phyloP scores from a whole-genome alignment of 352 stramenopile species.

The Phytophthora foliorum region DNA sequence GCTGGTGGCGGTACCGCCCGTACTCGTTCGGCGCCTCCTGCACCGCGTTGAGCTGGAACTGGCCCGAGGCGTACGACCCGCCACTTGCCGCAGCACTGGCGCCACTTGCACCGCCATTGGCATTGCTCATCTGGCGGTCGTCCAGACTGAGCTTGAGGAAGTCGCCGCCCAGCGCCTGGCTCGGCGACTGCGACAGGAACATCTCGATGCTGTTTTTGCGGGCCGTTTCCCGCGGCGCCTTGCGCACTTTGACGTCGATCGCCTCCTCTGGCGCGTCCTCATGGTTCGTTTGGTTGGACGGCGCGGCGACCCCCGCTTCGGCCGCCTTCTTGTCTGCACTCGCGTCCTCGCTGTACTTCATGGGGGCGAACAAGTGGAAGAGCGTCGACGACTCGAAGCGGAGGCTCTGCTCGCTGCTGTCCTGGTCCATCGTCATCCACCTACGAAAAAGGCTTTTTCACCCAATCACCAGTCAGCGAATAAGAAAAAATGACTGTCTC shows the following conservation, averaged over 20 bases:
- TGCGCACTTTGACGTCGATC: slow-evolving; percentile 32
- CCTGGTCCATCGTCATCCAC: slow-evolving; percentile 45
- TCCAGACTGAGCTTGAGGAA: slow-evolving; percentile 82
- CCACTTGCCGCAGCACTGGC: slow-evolving; percentile 12
- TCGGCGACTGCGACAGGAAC: slow-evolving; percentile 88
- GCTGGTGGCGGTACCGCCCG: slow-evolving; percentile 32
- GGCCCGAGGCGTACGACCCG: slow-evolving; percentile 49
- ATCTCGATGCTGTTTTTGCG: slow-evolving; percentile 91
- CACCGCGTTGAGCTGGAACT: slow-evolving; percentile 65
- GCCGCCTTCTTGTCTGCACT: slow-evolving; percentile 14
- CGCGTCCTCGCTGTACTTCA: slow-evolving; percentile 59
- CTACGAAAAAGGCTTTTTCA: too few relatives aligned
- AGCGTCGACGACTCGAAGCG: slow-evolving; percentile 58
- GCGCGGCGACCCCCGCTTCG: too few relatives aligned
- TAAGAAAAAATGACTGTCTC: too few relatives aligned
- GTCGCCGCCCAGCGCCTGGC: slow-evolving; percentile 77
- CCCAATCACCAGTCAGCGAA: too few relatives aligned
- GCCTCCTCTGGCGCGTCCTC: slow-evolving; percentile 8
- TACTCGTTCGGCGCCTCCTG: slow-evolving; percentile 57
- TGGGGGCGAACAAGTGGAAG: slow-evolving; percentile 64
- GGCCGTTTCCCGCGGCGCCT: slow-evolving; percentile 39
- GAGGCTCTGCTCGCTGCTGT: slow-evolving; percentile 23
- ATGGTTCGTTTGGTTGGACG: slow-evolving; percentile 59
- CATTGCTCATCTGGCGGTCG: slow-evolving; percentile 64
- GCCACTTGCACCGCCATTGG: slow-evolving; percentile 13